These are phyloP conservation scores for Schwanniomyces pseudopolymorphus DNA, from an alignment of 805 yeast species.

Conservation along the genomic window DNA sequence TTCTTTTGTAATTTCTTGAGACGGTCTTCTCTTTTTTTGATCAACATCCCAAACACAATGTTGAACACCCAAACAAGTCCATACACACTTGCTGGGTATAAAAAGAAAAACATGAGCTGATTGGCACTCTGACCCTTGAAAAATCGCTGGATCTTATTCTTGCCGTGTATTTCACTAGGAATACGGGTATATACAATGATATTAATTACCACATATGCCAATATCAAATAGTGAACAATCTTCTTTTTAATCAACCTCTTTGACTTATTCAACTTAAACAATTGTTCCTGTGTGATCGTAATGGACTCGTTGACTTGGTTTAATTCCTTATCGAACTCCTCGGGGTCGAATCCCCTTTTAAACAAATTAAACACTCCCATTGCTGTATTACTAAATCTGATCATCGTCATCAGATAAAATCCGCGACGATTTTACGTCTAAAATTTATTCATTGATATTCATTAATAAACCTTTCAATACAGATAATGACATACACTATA, in stretches of 20 bases:
- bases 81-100: constrained; percentile 23
- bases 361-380: constrained; percentile 33
- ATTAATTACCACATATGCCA: constrained; percentile 22
- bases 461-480: background rate
- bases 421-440: constrained; percentile 2
- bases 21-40: constrained; percentile 18
- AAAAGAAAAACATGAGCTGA: constrained; percentile 16
- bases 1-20: constrained; percentile 34
- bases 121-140: constrained; percentile 21
- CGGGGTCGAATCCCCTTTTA: constrained; percentile 27
- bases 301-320: constrained; percentile 27
- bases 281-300: constrained; percentile 24
- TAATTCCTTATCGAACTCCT: constrained; percentile 32
- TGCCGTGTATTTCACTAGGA: constrained; percentile 13
- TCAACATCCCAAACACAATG: constrained; percentile 16
- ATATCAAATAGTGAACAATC: constrained; percentile 15
- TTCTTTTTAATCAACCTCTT: constrained; percentile 12
- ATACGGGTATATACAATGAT: constrained; percentile 20
- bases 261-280: constrained; percentile 17
- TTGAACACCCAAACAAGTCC: constrained; percentile 16
- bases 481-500: constrained; percentile 37
- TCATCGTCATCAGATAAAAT: background rate
- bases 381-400: background rate
- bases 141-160: constrained; percentile 21
- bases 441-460: background rate